A percentile compares a stretch with the other conserved stretches of the same genome.
Evolutionary conservation across 2,329 filamentous ascomycete species (phyloP).

Genomic region (Parafenestella ontariensis): DNA sequence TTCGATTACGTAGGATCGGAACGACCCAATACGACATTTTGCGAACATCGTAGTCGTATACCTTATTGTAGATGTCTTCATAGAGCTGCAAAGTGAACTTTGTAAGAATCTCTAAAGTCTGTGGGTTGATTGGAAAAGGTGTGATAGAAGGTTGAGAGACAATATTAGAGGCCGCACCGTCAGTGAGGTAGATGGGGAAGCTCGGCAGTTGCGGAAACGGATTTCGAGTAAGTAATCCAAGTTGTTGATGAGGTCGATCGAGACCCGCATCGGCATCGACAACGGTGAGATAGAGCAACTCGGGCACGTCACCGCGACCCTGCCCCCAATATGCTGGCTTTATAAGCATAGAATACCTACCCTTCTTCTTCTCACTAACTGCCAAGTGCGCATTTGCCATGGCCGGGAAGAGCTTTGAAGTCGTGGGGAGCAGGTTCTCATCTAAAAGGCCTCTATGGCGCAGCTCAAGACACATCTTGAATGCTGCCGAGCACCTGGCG

Average conservation of each 20-base stretch:
- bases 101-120: constrained; percentile 64
- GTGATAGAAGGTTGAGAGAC: constrained; percentile 55
- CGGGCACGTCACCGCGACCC: constrained; percentile 55
- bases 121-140: constrained; percentile 54
- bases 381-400: constrained; percentile 90
- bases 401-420: constrained; percentile 72
- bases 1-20: constrained; percentile 55
- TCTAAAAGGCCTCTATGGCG: constrained; percentile 72
- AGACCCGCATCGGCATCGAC: constrained; percentile 68
- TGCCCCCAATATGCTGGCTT: constrained; percentile 79
- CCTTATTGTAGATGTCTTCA: constrained; percentile 87
- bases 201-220: constrained; percentile 68
- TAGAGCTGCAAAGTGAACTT: constrained; percentile 79
- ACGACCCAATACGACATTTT: constrained; percentile 85
- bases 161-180: constrained; percentile 66
- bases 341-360: constrained; percentile 75
- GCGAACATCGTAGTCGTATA: constrained; percentile 68
- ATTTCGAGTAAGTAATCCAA: constrained; percentile 75
- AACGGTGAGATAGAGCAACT: constrained; percentile 66
- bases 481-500: constrained; percentile 89
- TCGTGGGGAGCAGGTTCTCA: constrained; percentile 74
- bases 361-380: constrained; percentile 80
- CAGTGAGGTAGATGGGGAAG: constrained; percentile 76
- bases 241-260: constrained; percentile 64
- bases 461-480: constrained; percentile 77